phyloP scores from a whole-genome alignment of 768 basidiomycete genomes.

The Lentinula sp. region DNA sequence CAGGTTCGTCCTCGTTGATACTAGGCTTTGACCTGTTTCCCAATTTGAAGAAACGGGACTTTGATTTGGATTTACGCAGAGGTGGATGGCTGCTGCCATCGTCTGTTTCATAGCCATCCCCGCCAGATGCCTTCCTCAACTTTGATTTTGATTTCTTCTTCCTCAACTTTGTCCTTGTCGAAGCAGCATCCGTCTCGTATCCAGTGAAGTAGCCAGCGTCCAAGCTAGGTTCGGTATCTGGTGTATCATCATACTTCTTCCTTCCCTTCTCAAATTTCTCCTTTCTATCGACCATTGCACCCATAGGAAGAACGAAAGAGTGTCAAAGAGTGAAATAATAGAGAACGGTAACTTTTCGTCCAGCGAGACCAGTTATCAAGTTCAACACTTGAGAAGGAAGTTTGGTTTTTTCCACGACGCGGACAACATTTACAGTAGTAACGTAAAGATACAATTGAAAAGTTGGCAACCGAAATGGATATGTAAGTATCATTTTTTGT shows the following conservation, averaged over 20 bases:
- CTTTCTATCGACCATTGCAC: conserved; percentile 1
- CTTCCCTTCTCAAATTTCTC: conserved; percentile 2
- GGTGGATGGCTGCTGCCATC: conserved; percentile 12
- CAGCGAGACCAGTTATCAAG: conserved; percentile 3
- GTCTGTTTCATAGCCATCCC: conserved; percentile 20
- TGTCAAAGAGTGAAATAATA: not conserved
- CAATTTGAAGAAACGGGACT: conserved; percentile 36
- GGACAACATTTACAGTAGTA: not conserved
- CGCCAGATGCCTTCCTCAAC: conserved; percentile 15
- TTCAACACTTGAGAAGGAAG: not conserved
- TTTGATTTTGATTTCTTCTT: conserved; percentile 13
- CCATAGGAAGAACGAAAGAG: not conserved
- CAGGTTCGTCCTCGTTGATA: conserved; percentile 20
- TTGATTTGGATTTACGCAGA: conserved; percentile 21
- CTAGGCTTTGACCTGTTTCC: conserved; percentile 33
- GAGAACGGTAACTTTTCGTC: conserved; percentile 2
- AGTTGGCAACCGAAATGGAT: not conserved
- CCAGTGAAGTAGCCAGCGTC: conserved; percentile 16
- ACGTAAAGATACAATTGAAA: not conserved
- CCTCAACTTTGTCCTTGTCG: conserved; percentile 5
- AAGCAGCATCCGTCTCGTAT: conserved; percentile 24
- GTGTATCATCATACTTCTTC: conserved; percentile 18
- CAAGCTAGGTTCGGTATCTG: conserved; percentile 14
- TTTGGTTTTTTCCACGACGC: not conserved
- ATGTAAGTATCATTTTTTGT: not conserved